Conservation (phyloP, 75 land plant species). For the Ceratopteris richardii region DNA sequence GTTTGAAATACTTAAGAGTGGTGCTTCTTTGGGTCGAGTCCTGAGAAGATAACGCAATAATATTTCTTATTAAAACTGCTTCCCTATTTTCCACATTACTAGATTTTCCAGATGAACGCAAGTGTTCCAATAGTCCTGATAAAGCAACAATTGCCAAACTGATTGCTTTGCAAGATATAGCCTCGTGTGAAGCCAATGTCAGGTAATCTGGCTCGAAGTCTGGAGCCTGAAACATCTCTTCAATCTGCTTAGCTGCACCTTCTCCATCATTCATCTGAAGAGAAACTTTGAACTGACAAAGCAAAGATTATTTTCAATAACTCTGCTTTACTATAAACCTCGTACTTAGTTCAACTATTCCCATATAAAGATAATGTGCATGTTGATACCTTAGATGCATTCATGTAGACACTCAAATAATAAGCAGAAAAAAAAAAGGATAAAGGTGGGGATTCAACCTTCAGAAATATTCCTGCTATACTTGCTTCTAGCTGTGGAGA, state of each 20-base stretch:
- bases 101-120: slow-evolving; percentile 11
- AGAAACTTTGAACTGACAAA: slow-evolving; percentile 69
- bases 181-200: slow-evolving; percentile 81
- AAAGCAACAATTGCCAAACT: slow-evolving; percentile 60
- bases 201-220: slow-evolving; percentile 83
- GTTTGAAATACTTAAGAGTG: slow-evolving; percentile 45
- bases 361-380: neutral
- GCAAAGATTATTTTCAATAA: too few species aligned
- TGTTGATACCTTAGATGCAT: neutral
- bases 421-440: too few species aligned
- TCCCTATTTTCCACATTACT: slow-evolving; percentile 18
- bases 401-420: neutral
- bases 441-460: too few species aligned
- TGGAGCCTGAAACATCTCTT: slow-evolving; percentile 53
- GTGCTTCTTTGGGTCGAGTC: slow-evolving; percentile 26
- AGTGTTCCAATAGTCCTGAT: slow-evolving; percentile 38
- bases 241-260: slow-evolving; percentile 49
- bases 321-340: too few species aligned
- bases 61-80: slow-evolving; percentile 53
- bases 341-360: neutral
- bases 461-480: slow-evolving; percentile 52
- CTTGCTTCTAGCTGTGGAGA: slow-evolving; percentile 67
- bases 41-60: slow-evolving; percentile 43
- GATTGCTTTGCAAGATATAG: slow-evolving; percentile 49
- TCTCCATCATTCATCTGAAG: slow-evolving; percentile 57